A percentile compares a stretch with the other conserved stretches of the same genome.
Evolutionary conservation across 768 basidiomycete species (phyloP).

Genomic region (Sutorius australiensis): DNA sequence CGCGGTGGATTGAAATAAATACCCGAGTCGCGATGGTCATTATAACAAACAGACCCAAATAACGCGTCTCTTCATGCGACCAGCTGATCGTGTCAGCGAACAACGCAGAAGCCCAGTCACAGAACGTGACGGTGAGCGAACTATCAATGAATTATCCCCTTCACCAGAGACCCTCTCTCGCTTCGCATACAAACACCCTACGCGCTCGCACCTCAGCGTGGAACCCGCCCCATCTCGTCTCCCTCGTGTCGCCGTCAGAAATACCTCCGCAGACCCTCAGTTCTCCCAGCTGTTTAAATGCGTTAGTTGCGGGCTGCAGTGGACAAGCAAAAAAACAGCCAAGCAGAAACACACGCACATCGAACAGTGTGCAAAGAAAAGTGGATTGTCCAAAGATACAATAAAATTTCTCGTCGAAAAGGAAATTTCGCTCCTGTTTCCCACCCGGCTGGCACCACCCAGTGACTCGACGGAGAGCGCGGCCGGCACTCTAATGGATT

Average conservation of each 20-base stretch:
- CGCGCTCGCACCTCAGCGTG: not conserved
- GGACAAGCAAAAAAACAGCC: constrained; percentile 67
- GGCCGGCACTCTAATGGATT: constrained; percentile 47
- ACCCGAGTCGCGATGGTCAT: constrained; percentile 1
- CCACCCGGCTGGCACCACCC: not conserved
- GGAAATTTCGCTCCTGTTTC: constrained; percentile 34
- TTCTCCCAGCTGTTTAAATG: constrained; percentile 52
- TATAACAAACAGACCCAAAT: constrained; percentile 34
- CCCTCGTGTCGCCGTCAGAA: constrained; percentile 5
- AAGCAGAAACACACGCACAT: constrained; percentile 67
- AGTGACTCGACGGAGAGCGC: not conserved
- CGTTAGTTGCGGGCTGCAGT: constrained; percentile 57
- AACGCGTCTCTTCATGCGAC: constrained; percentile 40
- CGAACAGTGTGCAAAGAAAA: constrained; percentile 62
- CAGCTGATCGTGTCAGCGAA: not conserved
- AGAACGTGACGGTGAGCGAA: constrained; percentile 4
- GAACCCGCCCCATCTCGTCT: constrained; percentile 1
- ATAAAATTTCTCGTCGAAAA: constrained; percentile 48
- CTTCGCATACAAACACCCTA: constrained; percentile 35
- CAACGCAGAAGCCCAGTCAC: not conserved
- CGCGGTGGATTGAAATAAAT: not conserved
- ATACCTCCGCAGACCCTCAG: constrained; percentile 30
- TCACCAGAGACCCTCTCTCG: constrained; percentile 22
- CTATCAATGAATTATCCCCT: no score
- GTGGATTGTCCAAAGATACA: constrained; percentile 50